A percentile compares a stretch with the other conserved stretches of the same genome.
These are phyloP conservation scores for Austropuccinia psidii DNA, from an alignment of 1,284 basidiomycete species.

Conservation along the genomic window DNA sequence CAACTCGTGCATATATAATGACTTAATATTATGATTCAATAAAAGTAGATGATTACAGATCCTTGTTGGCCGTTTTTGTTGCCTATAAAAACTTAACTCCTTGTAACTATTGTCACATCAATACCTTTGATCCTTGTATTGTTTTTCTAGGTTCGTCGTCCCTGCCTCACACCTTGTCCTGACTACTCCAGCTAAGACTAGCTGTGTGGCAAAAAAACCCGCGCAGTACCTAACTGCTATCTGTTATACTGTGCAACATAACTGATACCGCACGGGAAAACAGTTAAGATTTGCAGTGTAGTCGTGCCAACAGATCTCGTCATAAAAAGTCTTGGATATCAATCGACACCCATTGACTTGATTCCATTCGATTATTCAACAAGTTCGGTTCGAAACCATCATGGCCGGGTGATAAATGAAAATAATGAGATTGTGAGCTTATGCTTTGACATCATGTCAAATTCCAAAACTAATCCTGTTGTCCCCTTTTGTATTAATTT, in stretches of 20 bases:
- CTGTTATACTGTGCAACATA: background rate
- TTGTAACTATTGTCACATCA: too few relatives aligned
- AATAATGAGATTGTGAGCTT: conserved; percentile 45
- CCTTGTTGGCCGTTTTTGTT: too few relatives aligned
- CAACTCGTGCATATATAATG: too few relatives aligned
- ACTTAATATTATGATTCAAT: too few relatives aligned
- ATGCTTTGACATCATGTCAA: conserved; percentile 43
- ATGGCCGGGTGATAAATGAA: conserved; percentile 48
- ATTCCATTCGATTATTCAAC: conserved; percentile 49
- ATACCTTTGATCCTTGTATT: too few relatives aligned
- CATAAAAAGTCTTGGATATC: conserved; percentile 81
- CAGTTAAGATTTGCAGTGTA: conserved; percentile 51
- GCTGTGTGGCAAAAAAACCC: too few relatives aligned
- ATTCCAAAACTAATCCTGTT: conserved; percentile 46
- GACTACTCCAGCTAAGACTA: too few relatives aligned
- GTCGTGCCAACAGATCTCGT: conserved; percentile 61
- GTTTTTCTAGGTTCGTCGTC: too few relatives aligned
- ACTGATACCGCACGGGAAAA: background rate
- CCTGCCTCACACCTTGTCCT: too few relatives aligned
- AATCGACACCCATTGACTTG: conserved; percentile 50
- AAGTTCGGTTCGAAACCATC: conserved; percentile 47
- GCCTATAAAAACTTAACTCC: too few relatives aligned
- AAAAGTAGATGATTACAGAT: too few relatives aligned
- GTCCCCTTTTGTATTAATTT: background rate
- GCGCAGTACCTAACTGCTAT: too few relatives aligned